Evolutionary conservation across 805 yeast species (phyloP).

Genomic region (Cephaloascus fragrans): DNA sequence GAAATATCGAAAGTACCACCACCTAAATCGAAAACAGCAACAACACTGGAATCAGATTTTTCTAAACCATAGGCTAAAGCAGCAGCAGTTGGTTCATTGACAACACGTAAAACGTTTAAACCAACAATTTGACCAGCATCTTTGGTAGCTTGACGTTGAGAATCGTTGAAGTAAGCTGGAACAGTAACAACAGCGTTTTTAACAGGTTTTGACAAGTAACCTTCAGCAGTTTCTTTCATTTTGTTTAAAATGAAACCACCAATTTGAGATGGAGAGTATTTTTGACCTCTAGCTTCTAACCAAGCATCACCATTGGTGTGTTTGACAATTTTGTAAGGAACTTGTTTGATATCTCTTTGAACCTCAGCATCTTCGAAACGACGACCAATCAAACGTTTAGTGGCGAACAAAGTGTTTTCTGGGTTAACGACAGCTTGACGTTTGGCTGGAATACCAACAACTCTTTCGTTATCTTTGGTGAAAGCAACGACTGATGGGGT

Average conservation of each 20-base stretch:
- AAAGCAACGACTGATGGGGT: constrained; percentile 95
- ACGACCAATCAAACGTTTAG: constrained; percentile 91
- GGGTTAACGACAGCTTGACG: constrained; percentile 95
- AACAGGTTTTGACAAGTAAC: constrained; percentile 77
- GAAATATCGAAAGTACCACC: constrained; percentile 99
- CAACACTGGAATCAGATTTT: constrained; percentile 72
- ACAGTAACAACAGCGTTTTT: constrained; percentile 88
- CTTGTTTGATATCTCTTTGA: constrained; percentile 78
- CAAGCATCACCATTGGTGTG: constrained; percentile 94
- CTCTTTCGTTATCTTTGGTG: constrained; percentile 82
- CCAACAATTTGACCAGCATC: constrained; percentile 98
- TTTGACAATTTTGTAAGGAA: constrained; percentile 85
- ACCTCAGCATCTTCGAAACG: constrained; percentile 85
- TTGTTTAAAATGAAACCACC: constrained; percentile 90
- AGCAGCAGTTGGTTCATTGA: constrained; percentile 88
- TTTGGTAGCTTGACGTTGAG: constrained; percentile 90
- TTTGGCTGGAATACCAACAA: constrained; percentile 92
- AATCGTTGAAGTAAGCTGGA: constrained; percentile 85
- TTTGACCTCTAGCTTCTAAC: constrained; percentile 83
- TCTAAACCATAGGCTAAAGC: constrained; percentile 94
- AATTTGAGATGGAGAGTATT: constrained; percentile 90
- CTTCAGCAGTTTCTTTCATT: constrained; percentile 98
- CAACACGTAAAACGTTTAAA: constrained; percentile 80
- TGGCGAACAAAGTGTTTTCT: constrained; percentile 87
- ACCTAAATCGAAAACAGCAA: constrained; percentile 96